These are phyloP conservation scores for Penium margaritaceum DNA, from an alignment of 139 green algal species.

Conservation along the genomic window DNA sequence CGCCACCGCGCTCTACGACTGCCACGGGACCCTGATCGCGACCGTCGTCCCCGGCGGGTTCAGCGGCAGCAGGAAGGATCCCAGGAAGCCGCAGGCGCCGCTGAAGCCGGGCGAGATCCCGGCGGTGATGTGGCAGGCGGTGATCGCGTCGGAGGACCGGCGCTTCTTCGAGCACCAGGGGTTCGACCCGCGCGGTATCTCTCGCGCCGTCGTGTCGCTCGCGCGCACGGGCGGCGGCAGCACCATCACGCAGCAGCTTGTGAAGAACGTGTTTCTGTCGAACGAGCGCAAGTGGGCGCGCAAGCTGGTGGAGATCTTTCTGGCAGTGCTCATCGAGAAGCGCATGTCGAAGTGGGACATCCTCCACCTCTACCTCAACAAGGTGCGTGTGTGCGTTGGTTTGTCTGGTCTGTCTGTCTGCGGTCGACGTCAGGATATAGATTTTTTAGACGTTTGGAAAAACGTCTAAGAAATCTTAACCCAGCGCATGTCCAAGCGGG, in stretches of 20 bases:
- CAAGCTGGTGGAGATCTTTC: constrained; percentile 55
- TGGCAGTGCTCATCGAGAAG: constrained; percentile 51
- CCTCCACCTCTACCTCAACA: constrained; percentile 46
- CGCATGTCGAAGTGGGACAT: constrained; percentile 52
- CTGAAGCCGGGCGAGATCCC: constrained; percentile 33
- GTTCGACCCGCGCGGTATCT: constrained; percentile 50
- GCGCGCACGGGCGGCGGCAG: constrained; percentile 52
- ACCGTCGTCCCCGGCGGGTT: constrained; percentile 41
- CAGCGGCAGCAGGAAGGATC: constrained; percentile 20
- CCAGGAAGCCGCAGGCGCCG: constrained; percentile 15
- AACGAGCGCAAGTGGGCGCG: constrained; percentile 50
- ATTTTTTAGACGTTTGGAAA: too few relatives aligned
- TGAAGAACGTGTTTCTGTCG: constrained; percentile 59
- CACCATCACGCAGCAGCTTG: constrained; percentile 60
- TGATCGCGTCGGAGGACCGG: constrained; percentile 54
- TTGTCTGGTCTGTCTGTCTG: too few relatives aligned
- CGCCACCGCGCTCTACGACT: constrained; percentile 41
- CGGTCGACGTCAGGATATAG: too few relatives aligned
- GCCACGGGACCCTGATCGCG: constrained; percentile 46
- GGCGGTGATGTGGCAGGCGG: constrained; percentile 50
- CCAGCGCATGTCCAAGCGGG: too few relatives aligned
- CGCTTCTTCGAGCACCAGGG: constrained; percentile 57
- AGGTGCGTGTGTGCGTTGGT: too few relatives aligned
- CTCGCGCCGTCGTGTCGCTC: constrained; percentile 47
- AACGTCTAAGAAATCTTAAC: too few relatives aligned